Evolutionary conservation across 75 land plant genomes (phyloP).

Genomic region (Selaginella tamariscina): DNA sequence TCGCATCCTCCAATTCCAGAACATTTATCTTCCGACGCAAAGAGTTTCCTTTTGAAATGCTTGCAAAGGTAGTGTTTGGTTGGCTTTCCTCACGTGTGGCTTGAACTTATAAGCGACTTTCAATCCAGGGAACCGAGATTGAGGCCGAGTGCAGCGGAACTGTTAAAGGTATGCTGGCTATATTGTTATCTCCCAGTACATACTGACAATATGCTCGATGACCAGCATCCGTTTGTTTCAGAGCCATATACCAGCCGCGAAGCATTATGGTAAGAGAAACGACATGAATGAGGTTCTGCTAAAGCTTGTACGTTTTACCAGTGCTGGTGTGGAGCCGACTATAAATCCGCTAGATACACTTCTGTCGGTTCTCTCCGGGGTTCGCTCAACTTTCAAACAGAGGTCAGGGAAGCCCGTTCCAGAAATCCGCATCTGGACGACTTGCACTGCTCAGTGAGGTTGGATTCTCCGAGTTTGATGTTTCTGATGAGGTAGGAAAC

Average conservation of each 20-base stretch:
- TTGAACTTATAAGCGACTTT: neutral
- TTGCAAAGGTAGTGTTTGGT: constrained; percentile 51
- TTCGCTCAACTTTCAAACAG: neutral
- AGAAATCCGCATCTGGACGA: constrained; percentile 13
- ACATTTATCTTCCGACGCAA: constrained; percentile 77
- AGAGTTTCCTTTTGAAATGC: constrained; percentile 83
- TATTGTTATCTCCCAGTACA: neutral
- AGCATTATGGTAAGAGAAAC: too few species aligned
- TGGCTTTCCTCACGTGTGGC: neutral
- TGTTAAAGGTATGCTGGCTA: constrained; percentile 47
- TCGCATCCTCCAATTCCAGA: constrained; percentile 98
- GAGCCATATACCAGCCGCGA: constrained; percentile 8
- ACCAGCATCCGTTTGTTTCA: constrained; percentile 85
- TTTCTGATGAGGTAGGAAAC: constrained; percentile 27
- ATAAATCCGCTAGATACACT: too few species aligned
- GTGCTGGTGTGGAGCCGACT: too few species aligned
- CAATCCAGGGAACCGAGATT: constrained; percentile 62
- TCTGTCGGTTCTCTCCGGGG: constrained; percentile 12
- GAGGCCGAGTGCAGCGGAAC: constrained; percentile 63
- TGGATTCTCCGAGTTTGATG: constrained; percentile 15
- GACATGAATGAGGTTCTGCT: too few species aligned
- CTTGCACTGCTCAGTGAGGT: constrained; percentile 37
- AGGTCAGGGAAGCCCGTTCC: constrained; percentile 2
- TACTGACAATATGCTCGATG: too few species aligned
- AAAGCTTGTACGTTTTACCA: too few species aligned